A percentile compares a stretch with the other conserved stretches of the same genome.
Evolutionary conservation across 306 rosid species (phyloP).

Genomic region (Ochetophila trinervis): DNA sequence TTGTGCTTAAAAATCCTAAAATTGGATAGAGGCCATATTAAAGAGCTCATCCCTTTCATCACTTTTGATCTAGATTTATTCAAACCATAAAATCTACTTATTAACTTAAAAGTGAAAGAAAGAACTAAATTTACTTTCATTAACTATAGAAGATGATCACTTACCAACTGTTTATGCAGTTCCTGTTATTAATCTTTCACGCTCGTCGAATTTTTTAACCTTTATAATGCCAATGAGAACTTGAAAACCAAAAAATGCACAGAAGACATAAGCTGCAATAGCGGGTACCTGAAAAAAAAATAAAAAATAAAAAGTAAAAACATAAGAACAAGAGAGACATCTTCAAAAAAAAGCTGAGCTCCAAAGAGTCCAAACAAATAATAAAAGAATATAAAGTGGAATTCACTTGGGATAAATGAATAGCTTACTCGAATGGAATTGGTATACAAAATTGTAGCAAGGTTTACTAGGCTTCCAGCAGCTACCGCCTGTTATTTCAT

Average conservation of each 20-base stretch:
- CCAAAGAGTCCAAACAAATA: background rate
- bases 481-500: constrained; percentile 72
- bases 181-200: constrained; percentile 83
- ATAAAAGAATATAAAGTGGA: background rate
- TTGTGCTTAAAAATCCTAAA: too few species aligned
- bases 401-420: background rate
- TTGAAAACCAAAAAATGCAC: constrained; percentile 82
- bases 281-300: constrained; percentile 74
- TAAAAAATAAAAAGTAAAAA: constrained; percentile 2
- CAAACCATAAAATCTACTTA: too few species aligned
- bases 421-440: constrained; percentile 72
- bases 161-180: constrained; percentile 65
- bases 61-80: too few species aligned
- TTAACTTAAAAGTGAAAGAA: too few species aligned
- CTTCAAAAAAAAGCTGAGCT: background rate
- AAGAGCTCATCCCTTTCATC: too few species aligned
- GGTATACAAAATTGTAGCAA: constrained; percentile 79
- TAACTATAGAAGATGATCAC: constrained; percentile 31
- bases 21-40: too few species aligned
- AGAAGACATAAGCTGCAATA: constrained; percentile 54
- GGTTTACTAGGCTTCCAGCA: constrained; percentile 94
- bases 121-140: background rate
- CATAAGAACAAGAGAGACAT: constrained; percentile 11
- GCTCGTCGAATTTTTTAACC: constrained; percentile 79
- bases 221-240: constrained; percentile 86